These are phyloP conservation scores for Boletus patriciae DNA, from an alignment of 768 basidiomycete species.

Conservation along the genomic window DNA sequence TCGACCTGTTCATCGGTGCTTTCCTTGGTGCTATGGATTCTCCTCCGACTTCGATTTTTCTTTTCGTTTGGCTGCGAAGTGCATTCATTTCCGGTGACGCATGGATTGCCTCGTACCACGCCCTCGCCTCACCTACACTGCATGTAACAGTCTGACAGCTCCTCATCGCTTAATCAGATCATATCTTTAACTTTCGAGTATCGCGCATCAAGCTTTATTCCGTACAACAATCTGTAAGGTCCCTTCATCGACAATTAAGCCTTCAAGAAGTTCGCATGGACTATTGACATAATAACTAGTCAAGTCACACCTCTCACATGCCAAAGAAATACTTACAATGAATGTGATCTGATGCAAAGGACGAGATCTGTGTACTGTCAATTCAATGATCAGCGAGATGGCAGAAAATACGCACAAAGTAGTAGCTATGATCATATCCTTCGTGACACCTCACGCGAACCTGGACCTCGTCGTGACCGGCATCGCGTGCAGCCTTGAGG, in stretches of 20 bases:
- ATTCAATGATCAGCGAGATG: not conserved
- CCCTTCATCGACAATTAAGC: slow-evolving; percentile 39
- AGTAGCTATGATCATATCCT: slow-evolving; percentile 89
- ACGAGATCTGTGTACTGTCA: slow-evolving; percentile 63
- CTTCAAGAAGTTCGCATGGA: slow-evolving; percentile 87
- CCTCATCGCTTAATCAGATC: not conserved
- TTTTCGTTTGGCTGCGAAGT: not conserved
- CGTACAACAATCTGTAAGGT: slow-evolving; percentile 2
- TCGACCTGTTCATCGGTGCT: not conserved
- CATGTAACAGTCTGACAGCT: not conserved
- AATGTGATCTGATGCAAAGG: slow-evolving; percentile 87
- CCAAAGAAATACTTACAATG: slow-evolving; percentile 57
- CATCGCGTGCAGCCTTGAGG: slow-evolving; percentile 69
- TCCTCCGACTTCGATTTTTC: not conserved
- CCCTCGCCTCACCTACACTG: slow-evolving; percentile 2
- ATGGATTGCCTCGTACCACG: not conserved
- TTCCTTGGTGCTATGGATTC: not conserved
- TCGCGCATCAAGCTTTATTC: slow-evolving; percentile 5
- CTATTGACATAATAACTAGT: slow-evolving; percentile 38
- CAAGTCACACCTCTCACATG: slow-evolving; percentile 5
- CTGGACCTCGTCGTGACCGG: slow-evolving; percentile 70
- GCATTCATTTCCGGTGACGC: slow-evolving; percentile 1
- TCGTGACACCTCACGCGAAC: slow-evolving; percentile 78
- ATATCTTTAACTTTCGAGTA: not conserved
- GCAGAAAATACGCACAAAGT: slow-evolving; percentile 56